These are phyloP conservation scores for Corymbia calophylla DNA, from an alignment of 441 rosid genomes.

Conservation along the genomic window DNA sequence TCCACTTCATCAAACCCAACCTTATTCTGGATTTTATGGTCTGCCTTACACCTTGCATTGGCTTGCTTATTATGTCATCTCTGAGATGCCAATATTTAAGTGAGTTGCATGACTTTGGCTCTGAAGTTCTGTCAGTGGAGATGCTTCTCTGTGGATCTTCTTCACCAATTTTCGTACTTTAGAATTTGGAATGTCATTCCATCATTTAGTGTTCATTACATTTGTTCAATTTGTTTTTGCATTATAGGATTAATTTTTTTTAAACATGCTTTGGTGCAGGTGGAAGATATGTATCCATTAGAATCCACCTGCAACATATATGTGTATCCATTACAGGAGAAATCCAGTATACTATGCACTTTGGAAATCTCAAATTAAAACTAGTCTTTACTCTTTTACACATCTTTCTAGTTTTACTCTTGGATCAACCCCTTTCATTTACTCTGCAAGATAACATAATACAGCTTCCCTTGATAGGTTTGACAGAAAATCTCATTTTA, in stretches of 20 bases:
- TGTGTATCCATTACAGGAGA: not conserved
- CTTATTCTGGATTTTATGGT: constrained; percentile 82
- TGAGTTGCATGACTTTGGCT: constrained; percentile 20
- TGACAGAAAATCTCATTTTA: not conserved
- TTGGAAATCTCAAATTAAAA: not conserved
- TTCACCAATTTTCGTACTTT: not conserved
- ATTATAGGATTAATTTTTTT: not conserved
- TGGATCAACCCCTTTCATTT: not conserved
- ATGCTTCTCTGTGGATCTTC: not conserved
- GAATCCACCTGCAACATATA: not conserved
- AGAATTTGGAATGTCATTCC: not conserved
- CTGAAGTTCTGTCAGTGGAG: not conserved
- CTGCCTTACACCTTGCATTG: constrained; percentile 28
- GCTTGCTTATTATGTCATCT: constrained; percentile 23
- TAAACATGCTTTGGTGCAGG: not conserved
- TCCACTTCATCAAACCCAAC: constrained; percentile 68
- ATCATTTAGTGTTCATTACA: not conserved
- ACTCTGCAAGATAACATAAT: not conserved
- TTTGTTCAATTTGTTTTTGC: not conserved
- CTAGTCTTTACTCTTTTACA: not conserved
- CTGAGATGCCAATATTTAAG: constrained; percentile 13
- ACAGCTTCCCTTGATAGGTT: not conserved
- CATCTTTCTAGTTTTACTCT: not conserved
- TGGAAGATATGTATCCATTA: not conserved
- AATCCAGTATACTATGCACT: not conserved